These are phyloP conservation scores for Huntiella abstrusa DNA, from an alignment of 2,329 filamentous ascomycete genomes.

Conservation along the genomic window DNA sequence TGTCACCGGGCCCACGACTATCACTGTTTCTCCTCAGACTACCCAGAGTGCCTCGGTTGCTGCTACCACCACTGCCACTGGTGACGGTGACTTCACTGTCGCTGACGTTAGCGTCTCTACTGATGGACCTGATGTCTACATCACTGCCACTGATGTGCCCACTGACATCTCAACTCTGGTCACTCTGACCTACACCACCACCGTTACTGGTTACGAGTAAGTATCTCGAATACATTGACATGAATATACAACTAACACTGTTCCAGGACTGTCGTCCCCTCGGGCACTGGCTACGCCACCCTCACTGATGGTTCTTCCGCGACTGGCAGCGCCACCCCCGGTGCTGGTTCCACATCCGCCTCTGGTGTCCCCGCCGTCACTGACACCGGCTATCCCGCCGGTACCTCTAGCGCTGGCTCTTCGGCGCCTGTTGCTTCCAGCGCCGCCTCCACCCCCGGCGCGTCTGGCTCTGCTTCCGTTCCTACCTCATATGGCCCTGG, in stretches of 20 bases:
- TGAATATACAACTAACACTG: neutral
- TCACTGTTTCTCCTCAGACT: constrained; percentile 1
- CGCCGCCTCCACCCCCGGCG: neutral
- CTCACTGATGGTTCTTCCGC: neutral
- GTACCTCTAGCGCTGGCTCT: neutral
- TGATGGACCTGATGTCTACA: neutral
- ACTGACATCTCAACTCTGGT: constrained; percentile 7
- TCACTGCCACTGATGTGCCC: constrained; percentile 5
- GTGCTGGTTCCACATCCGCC: neutral
- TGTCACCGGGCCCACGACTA: constrained; percentile 2
- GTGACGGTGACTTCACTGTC: too few relatives aligned
- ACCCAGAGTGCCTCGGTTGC: too few relatives aligned
- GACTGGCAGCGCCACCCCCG: neutral
- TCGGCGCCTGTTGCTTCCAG: neutral
- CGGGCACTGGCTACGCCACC: neutral
- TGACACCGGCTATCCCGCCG: neutral
- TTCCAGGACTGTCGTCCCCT: neutral
- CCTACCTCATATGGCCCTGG: neutral
- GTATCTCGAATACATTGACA: neutral
- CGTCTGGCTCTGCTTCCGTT: neutral
- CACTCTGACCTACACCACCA: constrained; percentile 4
- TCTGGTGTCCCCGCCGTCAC: neutral
- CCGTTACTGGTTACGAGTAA: constrained; percentile 6
- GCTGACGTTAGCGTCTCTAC: too few relatives aligned
- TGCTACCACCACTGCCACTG: too few relatives aligned